These are phyloP conservation scores for Flaveria robusta DNA, from an alignment of 129 eudicot genomes.

Conservation along the genomic window DNA sequence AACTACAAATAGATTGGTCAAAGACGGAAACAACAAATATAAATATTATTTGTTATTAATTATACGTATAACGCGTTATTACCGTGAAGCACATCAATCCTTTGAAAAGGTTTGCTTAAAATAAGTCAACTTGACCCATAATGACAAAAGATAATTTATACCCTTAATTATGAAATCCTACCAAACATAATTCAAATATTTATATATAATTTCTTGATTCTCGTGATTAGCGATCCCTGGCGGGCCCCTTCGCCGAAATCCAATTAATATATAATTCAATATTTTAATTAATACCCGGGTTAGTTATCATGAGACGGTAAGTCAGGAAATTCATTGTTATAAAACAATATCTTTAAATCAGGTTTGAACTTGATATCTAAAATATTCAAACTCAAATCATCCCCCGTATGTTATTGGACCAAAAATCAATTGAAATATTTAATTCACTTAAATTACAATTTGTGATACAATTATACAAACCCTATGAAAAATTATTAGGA, in stretches of 20 bases:
- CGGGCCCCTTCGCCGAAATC: constrained; percentile 17
- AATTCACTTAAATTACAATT: too few species aligned
- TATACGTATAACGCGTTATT: constrained; percentile 19
- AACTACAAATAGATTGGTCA: neutral
- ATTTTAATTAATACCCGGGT: too few species aligned
- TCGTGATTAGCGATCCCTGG: neutral
- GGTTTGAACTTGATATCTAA: too few species aligned
- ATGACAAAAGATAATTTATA: constrained; percentile 26
- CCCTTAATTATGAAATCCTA: constrained; percentile 35
- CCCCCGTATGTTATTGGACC: too few species aligned
- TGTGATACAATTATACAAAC: too few species aligned
- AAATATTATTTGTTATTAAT: neutral
- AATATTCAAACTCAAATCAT: too few species aligned
- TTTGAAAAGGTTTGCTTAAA: neutral
- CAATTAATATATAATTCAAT: neutral
- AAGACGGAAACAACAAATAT: neutral
- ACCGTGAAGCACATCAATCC: neutral
- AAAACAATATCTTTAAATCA: too few species aligned
- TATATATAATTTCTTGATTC: constrained; percentile 13
- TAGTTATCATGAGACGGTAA: too few species aligned
- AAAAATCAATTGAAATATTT: too few species aligned
- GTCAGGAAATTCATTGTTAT: too few species aligned
- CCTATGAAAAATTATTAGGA: too few species aligned
- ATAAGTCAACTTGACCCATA: constrained; percentile 38
- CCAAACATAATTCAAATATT: constrained; percentile 30